These are phyloP conservation scores for Colletotrichum camelliae DNA, from an alignment of 2,329 filamentous ascomycete species.

Conservation along the genomic window DNA sequence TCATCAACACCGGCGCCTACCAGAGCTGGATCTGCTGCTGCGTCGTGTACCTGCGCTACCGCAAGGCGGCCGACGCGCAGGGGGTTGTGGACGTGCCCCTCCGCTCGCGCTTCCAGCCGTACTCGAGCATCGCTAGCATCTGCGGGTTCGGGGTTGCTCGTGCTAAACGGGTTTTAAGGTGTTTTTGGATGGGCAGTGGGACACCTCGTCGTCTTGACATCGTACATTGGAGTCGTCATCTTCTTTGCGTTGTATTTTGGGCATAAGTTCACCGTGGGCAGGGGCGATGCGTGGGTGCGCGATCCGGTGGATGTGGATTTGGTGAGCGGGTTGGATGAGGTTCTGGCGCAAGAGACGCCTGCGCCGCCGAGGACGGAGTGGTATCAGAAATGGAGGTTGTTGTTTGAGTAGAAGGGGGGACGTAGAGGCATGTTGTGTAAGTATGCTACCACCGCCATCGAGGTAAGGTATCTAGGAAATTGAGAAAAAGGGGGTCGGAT, in stretches of 20 bases:
- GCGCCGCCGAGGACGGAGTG: background rate
- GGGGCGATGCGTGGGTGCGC: background rate
- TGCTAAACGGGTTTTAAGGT: conserved; percentile 75
- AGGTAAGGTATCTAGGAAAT: background rate
- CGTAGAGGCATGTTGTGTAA: background rate
- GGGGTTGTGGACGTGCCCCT: background rate
- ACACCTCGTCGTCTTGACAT: conserved; percentile 62
- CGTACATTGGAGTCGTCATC: conserved; percentile 68
- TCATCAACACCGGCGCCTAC: conserved; percentile 56
- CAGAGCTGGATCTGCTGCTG: conserved; percentile 60
- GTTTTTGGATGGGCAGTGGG: conserved; percentile 66
- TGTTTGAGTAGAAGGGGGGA: background rate
- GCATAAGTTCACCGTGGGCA: conserved; percentile 39
- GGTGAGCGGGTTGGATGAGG: background rate
- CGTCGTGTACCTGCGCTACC: conserved; percentile 64
- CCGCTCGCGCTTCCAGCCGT: background rate
- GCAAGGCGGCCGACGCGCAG: conserved; percentile 41
- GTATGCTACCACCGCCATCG: background rate
- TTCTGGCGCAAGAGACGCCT: background rate
- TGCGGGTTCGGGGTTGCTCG: conserved; percentile 54
- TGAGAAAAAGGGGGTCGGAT: background rate
- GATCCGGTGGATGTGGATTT: background rate
- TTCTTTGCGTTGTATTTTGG: conserved; percentile 64
- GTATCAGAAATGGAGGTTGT: background rate
- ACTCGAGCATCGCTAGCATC: background rate